Percentiles rank a stretch among this genome's conserved stretches.
phyloP scores from a whole-genome alignment of 2,329 filamentous ascomycete species.

The Aspergillus pseudoviridinutans region DNA sequence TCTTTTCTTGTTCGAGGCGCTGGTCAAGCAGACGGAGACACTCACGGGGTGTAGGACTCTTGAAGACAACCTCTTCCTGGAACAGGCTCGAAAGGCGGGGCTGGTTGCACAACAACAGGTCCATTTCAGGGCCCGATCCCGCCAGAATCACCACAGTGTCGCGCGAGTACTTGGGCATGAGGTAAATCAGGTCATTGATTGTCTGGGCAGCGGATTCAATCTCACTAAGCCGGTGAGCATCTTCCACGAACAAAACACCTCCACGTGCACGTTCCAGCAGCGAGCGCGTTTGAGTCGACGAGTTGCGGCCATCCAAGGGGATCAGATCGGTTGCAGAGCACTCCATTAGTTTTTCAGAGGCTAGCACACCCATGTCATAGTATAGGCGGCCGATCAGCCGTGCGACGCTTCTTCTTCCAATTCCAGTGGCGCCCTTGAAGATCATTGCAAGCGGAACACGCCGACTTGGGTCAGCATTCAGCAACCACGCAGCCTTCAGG shows the following conservation, averaged over 20 bases:
- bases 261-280: conserved; percentile 13
- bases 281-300: conserved; percentile 7
- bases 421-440: conserved; percentile 18
- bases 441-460: conserved; percentile 14
- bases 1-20: conserved; percentile 11
- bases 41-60: conserved; percentile 17
- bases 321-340: conserved; percentile 15
- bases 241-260: conserved; percentile 15
- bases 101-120: conserved; percentile 15
- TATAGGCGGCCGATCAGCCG: conserved; percentile 14
- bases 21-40: conserved; percentile 16
- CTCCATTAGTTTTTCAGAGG: conserved; percentile 9
- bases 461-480: conserved; percentile 10
- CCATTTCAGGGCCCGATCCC: conserved; percentile 13
- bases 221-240: conserved; percentile 15
- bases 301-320: conserved; percentile 1
- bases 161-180: conserved; percentile 10
- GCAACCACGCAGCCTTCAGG: conserved; percentile 17
- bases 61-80: conserved; percentile 18
- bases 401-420: conserved; percentile 15
- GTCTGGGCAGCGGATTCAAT: conserved; percentile 7
- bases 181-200: conserved; percentile 15
- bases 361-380: conserved; percentile 19
- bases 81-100: conserved; percentile 15
- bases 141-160: conserved; percentile 17